A percentile compares a stretch with the other conserved stretches of the same genome.
Evolutionary conservation across 164 flowering plant species (phyloP).

Genomic region (Vitis vinifera): DNA sequence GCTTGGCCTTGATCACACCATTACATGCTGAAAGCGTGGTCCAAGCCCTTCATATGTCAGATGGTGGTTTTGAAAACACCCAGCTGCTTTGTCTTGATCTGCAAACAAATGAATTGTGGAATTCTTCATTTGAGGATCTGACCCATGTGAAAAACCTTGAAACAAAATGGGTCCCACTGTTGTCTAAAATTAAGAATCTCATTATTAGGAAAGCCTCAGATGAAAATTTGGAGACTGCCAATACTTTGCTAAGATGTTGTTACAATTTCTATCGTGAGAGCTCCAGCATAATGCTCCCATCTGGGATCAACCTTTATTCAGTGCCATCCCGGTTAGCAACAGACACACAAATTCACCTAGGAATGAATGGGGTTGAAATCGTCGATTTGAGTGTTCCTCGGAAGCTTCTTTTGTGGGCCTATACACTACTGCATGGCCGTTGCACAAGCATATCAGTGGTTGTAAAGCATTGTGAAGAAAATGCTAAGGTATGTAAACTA

Average conservation of each 20-base stretch:
- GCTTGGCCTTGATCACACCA: conserved; percentile 80
- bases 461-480: conserved; percentile 93
- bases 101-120: conserved; percentile 68
- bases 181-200: conserved; percentile 58
- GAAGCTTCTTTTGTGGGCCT: conserved; percentile 94
- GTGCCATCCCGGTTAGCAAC: conserved; percentile 49
- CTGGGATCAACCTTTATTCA: conserved; percentile 64
- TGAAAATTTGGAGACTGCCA: conserved; percentile 67
- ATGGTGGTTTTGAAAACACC: conserved; percentile 37
- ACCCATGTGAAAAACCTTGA: conserved; percentile 48
- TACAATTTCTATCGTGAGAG: conserved; percentile 84
- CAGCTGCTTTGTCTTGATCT: conserved; percentile 74
- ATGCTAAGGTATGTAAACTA: conserved; percentile 57
- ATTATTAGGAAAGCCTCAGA: conserved; percentile 59
- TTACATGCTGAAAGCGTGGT: conserved; percentile 34
- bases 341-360: conserved; percentile 43
- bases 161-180: conserved; percentile 56
- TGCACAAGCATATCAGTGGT: conserved; percentile 63
- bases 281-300: conserved; percentile 60
- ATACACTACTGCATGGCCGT: conserved; percentile 79
- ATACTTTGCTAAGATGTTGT: conserved; percentile 53
- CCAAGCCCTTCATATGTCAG: conserved; percentile 28
- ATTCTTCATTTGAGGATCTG: conserved; percentile 60
- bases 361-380: conserved; percentile 57
- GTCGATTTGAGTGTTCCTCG: conserved; percentile 80